A percentile compares a stretch with the other conserved stretches of the same genome.
Conservation (phyloP, 2,329 filamentous ascomycete genomes). For the Monosporascus sp. region DNA sequence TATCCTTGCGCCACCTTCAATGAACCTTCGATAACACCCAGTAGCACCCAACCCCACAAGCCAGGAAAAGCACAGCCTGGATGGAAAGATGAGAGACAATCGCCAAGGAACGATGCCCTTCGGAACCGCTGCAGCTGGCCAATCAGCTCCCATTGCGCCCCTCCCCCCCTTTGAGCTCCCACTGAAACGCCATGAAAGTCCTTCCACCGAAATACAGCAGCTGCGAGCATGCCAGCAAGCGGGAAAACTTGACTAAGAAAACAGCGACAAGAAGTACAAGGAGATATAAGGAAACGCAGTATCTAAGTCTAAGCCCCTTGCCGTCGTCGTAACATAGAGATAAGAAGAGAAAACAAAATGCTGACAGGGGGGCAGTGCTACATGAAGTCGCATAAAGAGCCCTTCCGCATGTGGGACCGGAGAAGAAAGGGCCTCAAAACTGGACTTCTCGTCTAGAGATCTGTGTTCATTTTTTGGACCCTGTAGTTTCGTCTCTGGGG, state of each 20-base stretch:
- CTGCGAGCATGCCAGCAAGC: not conserved
- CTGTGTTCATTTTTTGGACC: slow-evolving; percentile 9
- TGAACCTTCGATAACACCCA: not conserved
- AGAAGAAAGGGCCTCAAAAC: not conserved
- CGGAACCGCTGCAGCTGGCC: not conserved
- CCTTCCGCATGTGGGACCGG: not conserved
- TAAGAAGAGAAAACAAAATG: not conserved
- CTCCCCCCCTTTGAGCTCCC: not conserved
- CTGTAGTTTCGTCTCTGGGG: slow-evolving; percentile 26
- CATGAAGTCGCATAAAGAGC: not conserved
- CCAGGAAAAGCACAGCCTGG: not conserved
- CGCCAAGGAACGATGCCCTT: not conserved
- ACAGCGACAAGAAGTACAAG: too few species aligned
- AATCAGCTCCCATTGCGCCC: not conserved
- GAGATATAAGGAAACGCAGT: not conserved
- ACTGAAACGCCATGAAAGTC: not conserved
- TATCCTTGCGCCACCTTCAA: not conserved
- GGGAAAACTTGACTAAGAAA: too few species aligned
- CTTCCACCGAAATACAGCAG: not conserved
- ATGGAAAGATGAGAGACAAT: not conserved
- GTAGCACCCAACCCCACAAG: not conserved
- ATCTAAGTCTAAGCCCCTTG: not conserved
- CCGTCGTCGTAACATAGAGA: not conserved
- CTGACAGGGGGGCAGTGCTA: not conserved
- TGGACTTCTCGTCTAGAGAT: not conserved